Evolutionary conservation across 208 protist genomes (phyloP).

Genomic region (Strigomonas galati): DNA sequence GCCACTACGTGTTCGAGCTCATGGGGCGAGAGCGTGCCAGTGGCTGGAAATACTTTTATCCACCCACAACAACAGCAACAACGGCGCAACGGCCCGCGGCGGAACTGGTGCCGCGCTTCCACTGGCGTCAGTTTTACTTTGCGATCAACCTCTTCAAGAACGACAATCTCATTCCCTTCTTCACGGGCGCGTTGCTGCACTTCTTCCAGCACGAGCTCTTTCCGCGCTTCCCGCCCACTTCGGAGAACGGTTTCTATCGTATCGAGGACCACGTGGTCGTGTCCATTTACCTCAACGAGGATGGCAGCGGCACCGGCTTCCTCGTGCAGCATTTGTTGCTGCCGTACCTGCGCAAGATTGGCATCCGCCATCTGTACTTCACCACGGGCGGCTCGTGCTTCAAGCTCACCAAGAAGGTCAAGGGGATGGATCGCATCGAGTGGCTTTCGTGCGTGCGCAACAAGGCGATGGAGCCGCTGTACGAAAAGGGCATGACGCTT

Average conservation of each 20-base stretch:
- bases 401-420: slow-evolving; percentile 29
- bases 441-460: slow-evolving; percentile 84
- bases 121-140: slow-evolving; percentile 74
- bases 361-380: slow-evolving; percentile 43
- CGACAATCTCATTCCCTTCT: slow-evolving; percentile 50
- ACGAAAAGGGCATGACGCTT: slow-evolving; percentile 45
- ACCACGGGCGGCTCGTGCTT: slow-evolving; percentile 47
- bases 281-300: slow-evolving; percentile 66
- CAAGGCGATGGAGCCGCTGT: slow-evolving; percentile 63
- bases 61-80: no score
- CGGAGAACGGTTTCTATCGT: slow-evolving; percentile 4
- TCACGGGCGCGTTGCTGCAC: slow-evolving; percentile 54
- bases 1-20: no score
- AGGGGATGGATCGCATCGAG: slow-evolving; percentile 58
- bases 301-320: slow-evolving; percentile 25
- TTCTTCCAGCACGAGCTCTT: slow-evolving; percentile 69
- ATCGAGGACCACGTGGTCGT: slow-evolving; percentile 52
- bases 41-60: no score
- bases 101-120: background rate
- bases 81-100: background rate
- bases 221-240: slow-evolving; percentile 25
- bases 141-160: slow-evolving; percentile 75
- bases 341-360: slow-evolving; percentile 37
- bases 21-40: no score
- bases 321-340: slow-evolving; percentile 45